Evolutionary conservation across 148 eudicot species (phyloP), one percentile per base, ranked within the genome.

Genomic region (Spergularia marina): DNA sequence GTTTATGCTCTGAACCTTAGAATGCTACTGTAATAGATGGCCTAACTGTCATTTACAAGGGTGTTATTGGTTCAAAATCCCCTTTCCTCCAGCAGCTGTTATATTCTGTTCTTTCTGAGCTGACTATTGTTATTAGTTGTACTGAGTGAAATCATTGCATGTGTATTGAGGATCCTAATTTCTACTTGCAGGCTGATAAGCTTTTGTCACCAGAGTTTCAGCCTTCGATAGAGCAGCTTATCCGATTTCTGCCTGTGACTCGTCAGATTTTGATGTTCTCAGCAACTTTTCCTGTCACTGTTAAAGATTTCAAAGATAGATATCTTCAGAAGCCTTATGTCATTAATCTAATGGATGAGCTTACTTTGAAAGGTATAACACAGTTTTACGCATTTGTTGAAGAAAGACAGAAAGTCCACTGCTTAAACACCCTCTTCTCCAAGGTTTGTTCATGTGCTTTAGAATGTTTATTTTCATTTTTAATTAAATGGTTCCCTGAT

Each of bases 281-380:
- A 59, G 96, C 98, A 70, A 93, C 98, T 76, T 91, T 91, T 84
- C 98, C 98, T 25, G 94, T 93, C 71, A 91, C 97, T 71, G 90
- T 93, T 21, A 91, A 93, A 80, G 86, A 82, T 77, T 93, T 93
- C 65, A 91, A 89, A 70, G 98, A 91, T 61, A 84, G 83, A 85
- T 90, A 85, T 84, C 76, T 93, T 40, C 77, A 77, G 51, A 93
- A 87, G 72, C 93, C 97, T 11, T 89, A 91, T 74, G 76, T 91
- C 77, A 91, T 93, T 53, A 93, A 93, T 75, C 91, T 93, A 30
- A 93, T 93, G 94, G 94, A 91, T 36, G 95, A 93, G 82, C 94
- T 93, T 79, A 93, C 97, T n/a, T 83, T 93, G 49, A 93, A 91
- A 85, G 98, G 96, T 82, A 89, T 91, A 79, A 87, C 90, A 21